Evolutionary conservation across 169 alveolate species (phyloP).

Genomic region (Cryptosporidium tyzzeri): DNA sequence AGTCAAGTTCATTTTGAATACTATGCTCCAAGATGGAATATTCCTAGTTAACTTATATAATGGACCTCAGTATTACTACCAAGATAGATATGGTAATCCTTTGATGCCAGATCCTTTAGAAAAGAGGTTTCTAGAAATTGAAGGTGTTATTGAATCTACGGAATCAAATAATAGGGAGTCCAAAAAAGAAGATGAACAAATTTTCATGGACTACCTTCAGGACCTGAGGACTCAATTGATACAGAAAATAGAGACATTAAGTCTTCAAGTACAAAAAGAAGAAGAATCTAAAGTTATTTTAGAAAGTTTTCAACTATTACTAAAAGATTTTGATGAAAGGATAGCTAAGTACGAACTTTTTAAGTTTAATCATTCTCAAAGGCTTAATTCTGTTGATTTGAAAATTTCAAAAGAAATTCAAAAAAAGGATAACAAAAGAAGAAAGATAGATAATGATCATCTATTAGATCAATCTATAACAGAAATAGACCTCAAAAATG

Average conservation of each 20-base stretch:
- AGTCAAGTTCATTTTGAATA: constrained; percentile 7
- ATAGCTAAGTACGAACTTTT: background rate
- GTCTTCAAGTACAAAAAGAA: background rate
- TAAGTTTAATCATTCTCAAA: background rate
- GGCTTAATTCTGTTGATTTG: background rate
- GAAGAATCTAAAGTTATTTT: background rate
- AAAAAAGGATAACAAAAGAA: background rate
- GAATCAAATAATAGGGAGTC: background rate
- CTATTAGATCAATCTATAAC: background rate
- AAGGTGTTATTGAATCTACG: background rate
- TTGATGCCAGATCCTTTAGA: constrained; percentile 65
- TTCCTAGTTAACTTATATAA: constrained; percentile 17
- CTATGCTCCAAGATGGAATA: constrained; percentile 24
- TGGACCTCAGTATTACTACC: constrained; percentile 71
- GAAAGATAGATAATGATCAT: background rate
- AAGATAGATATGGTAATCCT: constrained; percentile 69
- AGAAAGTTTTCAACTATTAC: background rate
- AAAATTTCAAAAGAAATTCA: background rate
- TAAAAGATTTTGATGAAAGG: background rate
- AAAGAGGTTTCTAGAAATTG: constrained; percentile 25
- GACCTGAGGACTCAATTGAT: constrained; percentile 3
- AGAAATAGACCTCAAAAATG: background rate
- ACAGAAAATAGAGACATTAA: background rate
- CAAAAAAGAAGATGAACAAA: background rate
- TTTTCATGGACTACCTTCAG: background rate